Base-by-base conservation (phyloP, 1,139 yeast genomes). In the Scheffersomyces lignicola region DNA sequence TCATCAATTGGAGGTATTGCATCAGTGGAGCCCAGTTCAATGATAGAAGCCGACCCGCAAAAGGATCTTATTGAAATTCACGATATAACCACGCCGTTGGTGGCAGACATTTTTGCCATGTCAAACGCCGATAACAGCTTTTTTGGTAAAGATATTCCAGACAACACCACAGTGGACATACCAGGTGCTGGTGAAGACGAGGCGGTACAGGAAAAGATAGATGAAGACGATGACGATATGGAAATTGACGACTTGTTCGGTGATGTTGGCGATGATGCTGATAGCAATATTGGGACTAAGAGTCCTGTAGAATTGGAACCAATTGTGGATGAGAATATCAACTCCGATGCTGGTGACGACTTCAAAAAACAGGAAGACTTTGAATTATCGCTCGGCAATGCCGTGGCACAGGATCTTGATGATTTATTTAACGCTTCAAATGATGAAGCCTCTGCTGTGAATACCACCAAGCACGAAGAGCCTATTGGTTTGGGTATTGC, bases 181-280 rank as follows among this genome's bases (percentile, higher is more conserved):
- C 8, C 23, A 9, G 10, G 9, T 20, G 10, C 23, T 20, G 5
- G 38, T 38, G n/a, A n/a, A n/a, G n/a, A n/a, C n/a, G n/a, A n/a
- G n/a, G n/a, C n/a, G n/a, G n/a, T n/a, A n/a, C n/a, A n/a, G n/a
- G n/a, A n/a, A 18, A 62, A 65, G 0, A 69, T 35, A 10, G 37
- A 37, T 10, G 51, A 36, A 10, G 37, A 37, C 10, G 51, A 42
- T 8, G 58, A 53, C 6, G 64, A 56, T 11, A 56, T 55, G 44
- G 68, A 62, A 37, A 56, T 60, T 34, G 71, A 69, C 27, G 76
- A 69, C 32, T 60, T 71, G 28, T 69, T 70, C 49, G 74, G 78
- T 2, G 73, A 39, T 10, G 37, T 56, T 10, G 64, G 58, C 18
- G 60, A 57, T 30, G 65, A 59, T 23, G 53, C 54, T 32, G 54